Evolutionary conservation across 345 rosid genomes (phyloP).

Genomic region (Triadica sebifera): DNA sequence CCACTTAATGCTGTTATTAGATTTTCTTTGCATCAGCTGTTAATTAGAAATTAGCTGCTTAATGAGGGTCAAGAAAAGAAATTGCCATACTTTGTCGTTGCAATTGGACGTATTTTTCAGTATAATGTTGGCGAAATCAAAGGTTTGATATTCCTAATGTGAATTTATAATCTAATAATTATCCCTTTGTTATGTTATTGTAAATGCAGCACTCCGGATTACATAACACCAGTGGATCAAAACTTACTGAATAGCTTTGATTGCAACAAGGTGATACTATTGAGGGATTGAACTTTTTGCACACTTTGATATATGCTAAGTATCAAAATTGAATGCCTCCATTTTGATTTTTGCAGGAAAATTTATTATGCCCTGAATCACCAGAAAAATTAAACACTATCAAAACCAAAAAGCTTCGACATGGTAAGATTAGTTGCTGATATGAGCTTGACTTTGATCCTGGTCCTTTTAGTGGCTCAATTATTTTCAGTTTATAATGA

Average conservation of each 20-base stretch:
- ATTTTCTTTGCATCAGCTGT: not conserved
- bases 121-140: not conserved
- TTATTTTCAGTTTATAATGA: no score
- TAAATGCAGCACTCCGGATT: constrained; percentile 87
- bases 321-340: not conserved
- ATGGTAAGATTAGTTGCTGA: constrained; percentile 39
- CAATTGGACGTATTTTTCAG: not conserved
- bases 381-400: constrained; percentile 73
- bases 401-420: constrained; percentile 54
- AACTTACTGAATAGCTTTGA: constrained; percentile 49
- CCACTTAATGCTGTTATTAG: no score
- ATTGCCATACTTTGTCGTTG: not conserved
- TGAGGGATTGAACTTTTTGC: not conserved
- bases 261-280: constrained; percentile 51
- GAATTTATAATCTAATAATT: not conserved
- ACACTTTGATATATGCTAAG: not conserved
- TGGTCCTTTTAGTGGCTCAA: not conserved
- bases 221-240: constrained; percentile 89
- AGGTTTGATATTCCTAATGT: not conserved
- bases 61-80: no score
- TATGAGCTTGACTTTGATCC: not conserved
- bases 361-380: constrained; percentile 83
- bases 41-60: not conserved
- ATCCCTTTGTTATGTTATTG: not conserved
- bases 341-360: constrained; percentile 46